Evolutionary conservation across 2,329 filamentous ascomycete species (phyloP).

Genomic region (Aureobasidium sp.): DNA sequence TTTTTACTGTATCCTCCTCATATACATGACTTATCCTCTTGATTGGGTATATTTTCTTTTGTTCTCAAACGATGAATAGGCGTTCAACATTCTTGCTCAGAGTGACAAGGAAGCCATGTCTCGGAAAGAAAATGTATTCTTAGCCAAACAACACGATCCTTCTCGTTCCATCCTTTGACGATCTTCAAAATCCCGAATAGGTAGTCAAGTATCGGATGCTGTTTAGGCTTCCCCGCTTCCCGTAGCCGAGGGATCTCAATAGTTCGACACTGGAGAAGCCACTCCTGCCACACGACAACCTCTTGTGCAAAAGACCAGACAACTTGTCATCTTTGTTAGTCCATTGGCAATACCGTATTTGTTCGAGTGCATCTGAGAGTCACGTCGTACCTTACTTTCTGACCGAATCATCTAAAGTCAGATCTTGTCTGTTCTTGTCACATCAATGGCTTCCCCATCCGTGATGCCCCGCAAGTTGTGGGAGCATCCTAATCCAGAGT

Average conservation of each 20-base stretch:
- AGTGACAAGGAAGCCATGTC: not conserved
- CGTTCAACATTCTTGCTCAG: not conserved
- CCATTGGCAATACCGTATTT: not conserved
- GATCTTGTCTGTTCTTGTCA: too few species aligned
- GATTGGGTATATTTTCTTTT: not conserved
- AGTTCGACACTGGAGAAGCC: not conserved
- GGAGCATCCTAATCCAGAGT: slow-evolving; percentile 30
- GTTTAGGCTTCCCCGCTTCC: slow-evolving; percentile 1
- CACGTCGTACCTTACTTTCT: not conserved
- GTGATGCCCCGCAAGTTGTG: slow-evolving; percentile 36
- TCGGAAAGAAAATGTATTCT: slow-evolving; percentile 2
- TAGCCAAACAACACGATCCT: not conserved
- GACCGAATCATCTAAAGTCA: too few species aligned
- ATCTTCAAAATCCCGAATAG: not conserved
- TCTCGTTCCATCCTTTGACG: not conserved
- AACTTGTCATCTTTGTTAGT: not conserved
- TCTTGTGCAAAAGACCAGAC: not conserved
- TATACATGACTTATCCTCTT: not conserved
- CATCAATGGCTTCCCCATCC: not conserved
- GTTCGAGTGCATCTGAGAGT: not conserved
- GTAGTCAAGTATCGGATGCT: not conserved
- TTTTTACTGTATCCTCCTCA: not conserved
- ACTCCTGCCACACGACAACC: not conserved
- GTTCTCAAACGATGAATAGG: not conserved
- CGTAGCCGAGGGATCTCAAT: slow-evolving; percentile 4